Base-by-base conservation (phyloP, 176 grass and related monocot genomes). In the Oryza nivara region DNA sequence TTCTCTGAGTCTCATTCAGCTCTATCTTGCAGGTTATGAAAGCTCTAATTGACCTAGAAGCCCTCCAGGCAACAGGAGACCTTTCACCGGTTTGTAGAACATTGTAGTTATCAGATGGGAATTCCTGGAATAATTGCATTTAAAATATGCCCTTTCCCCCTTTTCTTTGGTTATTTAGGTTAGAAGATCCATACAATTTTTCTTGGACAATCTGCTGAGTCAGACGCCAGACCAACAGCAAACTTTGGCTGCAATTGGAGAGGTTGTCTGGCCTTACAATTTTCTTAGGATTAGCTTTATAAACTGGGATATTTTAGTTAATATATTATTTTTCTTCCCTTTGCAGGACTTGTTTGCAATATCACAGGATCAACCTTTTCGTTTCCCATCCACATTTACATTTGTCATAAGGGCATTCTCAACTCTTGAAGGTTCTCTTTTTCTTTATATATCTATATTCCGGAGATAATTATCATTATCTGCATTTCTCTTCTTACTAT, bases 281-380 rank as follows among this genome's bases (percentile, higher is more conserved):
- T 10, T 74, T 78, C 16, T 35, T 6, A 45, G 34, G 66, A 32
- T 75, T 69, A 82, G 10, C 6, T 81, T 34, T 60, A 66, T 30
- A 82, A 60, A 65, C 34, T 48, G 49, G 60, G 9, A 47, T 80
- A 7, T 74, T 73, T 56, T 51, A 43, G 61, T 78, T 92, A 70
- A 81, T 71, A 38, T 9, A 74, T 70, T 20, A 9, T 61, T 17
- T 25, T 12, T 84, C 61, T 61, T 51, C 19, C 36, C 46, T 83
- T 90, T 92, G 2, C 66, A 98, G 96, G 96, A 98, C 76, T 93
- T 98, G 75, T 98, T 98, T 93, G 92, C 96, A 10, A 93, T 98
- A 92, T 92, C 92, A 25, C 89, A 91, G 80, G 96, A 98, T 93
- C 96, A 98, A 65, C 96, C 96, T 75, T 98, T 98, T 74, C 92